Evolutionary conservation across 2,329 filamentous ascomycete species (phyloP).

Genomic region (Trichoderma gracile): DNA sequence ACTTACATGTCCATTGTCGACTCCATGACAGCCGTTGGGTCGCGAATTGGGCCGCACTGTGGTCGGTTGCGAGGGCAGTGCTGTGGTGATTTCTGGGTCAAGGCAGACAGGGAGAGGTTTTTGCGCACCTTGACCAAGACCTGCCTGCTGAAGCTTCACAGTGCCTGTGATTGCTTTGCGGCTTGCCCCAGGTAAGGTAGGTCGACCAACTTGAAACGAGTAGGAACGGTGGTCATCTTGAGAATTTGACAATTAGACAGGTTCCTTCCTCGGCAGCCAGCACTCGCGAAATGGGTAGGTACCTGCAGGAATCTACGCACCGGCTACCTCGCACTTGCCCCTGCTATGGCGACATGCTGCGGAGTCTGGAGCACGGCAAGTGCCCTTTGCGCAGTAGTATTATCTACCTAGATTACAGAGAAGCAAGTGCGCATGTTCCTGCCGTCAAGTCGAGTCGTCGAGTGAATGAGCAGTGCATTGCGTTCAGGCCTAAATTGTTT

Average conservation of each 20-base stretch:
- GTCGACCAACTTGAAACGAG: too few relatives aligned
- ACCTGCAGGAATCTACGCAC: not conserved
- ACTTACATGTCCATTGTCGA: not conserved
- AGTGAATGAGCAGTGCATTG: not conserved
- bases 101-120: conserved; percentile 3
- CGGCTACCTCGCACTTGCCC: not conserved
- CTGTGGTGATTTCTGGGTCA: conserved; percentile 1
- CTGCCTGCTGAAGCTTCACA: not conserved
- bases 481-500: too few relatives aligned
- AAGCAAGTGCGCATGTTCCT: not conserved
- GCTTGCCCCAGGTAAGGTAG: too few relatives aligned
- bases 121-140: not conserved
- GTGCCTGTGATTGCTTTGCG: too few relatives aligned
- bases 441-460: not conserved
- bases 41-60: conserved; percentile 13
- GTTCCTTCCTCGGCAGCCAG: too few relatives aligned
- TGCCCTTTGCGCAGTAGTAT: too few relatives aligned
- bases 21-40: not conserved
- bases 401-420: too few relatives aligned
- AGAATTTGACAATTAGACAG: too few relatives aligned
- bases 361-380: conserved; percentile 4
- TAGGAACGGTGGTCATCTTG: too few relatives aligned
- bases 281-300: not conserved
- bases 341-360: not conserved
- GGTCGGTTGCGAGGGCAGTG: conserved; percentile 3